Conservation (phyloP, 23 red algal species). For the Gracilariopsis chorda region DNA sequence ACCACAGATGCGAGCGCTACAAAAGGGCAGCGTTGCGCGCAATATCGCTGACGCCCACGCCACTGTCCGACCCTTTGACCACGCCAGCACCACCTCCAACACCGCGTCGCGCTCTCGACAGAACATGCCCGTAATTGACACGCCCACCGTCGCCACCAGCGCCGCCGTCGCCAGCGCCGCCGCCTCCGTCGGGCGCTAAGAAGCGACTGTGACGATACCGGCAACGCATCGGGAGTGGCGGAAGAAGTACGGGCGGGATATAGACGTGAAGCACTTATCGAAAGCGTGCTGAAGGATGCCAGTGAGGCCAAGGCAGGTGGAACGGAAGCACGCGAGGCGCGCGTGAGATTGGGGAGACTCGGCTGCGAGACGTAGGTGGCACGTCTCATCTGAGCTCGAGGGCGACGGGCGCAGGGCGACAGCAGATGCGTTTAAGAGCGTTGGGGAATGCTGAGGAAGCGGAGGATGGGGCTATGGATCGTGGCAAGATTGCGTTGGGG, state of each 20-base stretch:
- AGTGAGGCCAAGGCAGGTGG: background rate
- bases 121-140: background rate
- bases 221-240: background rate
- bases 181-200: conserved; percentile 10
- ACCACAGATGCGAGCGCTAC: background rate
- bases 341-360: background rate
- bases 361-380: conserved; percentile 7
- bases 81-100: too few relatives aligned
- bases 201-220: background rate
- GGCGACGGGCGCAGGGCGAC: too few relatives aligned
- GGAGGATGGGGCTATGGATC: background rate
- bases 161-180: background rate
- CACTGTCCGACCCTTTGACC: too few relatives aligned
- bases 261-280: background rate
- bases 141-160: too few relatives aligned
- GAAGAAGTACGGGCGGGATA: background rate
- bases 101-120: too few relatives aligned
- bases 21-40: background rate
- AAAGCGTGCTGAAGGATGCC: background rate
- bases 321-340: background rate
- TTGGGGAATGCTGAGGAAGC: too few relatives aligned
- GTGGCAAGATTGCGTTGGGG: background rate
- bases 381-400: background rate
- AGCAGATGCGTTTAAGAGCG: too few relatives aligned
- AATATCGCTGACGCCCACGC: background rate